Conservation (phyloP, 148 eudicot species). For the Euryodendron excelsum region DNA sequence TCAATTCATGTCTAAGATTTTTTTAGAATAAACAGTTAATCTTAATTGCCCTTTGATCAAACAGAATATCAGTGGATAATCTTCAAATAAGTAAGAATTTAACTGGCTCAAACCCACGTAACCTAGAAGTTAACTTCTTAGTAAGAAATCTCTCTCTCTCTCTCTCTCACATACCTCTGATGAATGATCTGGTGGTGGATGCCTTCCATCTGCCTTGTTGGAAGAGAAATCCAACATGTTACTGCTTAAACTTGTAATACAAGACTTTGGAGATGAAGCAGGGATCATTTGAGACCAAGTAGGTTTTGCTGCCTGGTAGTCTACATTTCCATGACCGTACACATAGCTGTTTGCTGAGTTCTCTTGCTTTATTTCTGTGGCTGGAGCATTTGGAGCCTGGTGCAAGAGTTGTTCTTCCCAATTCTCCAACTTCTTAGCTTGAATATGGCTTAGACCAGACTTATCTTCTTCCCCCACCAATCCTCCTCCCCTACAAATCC, state of each 20-base stretch:
- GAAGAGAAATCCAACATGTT: slow-evolving; percentile 59
- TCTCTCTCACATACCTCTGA: slow-evolving; percentile 48
- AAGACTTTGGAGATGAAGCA: slow-evolving; percentile 77
- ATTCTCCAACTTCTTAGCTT: slow-evolving; percentile 48
- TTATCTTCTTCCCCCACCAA: slow-evolving; percentile 49
- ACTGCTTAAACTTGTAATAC: slow-evolving; percentile 49
- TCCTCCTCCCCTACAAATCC: slow-evolving; percentile 54
- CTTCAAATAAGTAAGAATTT: background rate
- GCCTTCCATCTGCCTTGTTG: slow-evolving; percentile 34
- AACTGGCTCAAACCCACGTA: background rate
- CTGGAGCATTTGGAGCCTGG: slow-evolving; percentile 24
- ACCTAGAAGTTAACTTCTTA: background rate
- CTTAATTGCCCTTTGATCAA: background rate
- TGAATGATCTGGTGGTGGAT: slow-evolving; percentile 46
- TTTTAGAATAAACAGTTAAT: background rate
- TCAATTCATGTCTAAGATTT: background rate
- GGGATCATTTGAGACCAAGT: slow-evolving; percentile 55
- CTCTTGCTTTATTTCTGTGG: slow-evolving; percentile 46
- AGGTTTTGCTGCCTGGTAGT: slow-evolving; percentile 23
- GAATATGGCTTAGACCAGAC: slow-evolving; percentile 24
- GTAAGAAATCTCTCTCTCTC: too few relatives aligned
- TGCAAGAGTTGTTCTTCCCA: slow-evolving; percentile 54
- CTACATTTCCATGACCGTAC: slow-evolving; percentile 24
- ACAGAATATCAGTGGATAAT: background rate
- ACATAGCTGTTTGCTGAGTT: slow-evolving; percentile 31